Evolutionary conservation across 2,329 filamentous ascomycete genomes (phyloP).

Genomic region (Paraphoma chrysanthemicola): DNA sequence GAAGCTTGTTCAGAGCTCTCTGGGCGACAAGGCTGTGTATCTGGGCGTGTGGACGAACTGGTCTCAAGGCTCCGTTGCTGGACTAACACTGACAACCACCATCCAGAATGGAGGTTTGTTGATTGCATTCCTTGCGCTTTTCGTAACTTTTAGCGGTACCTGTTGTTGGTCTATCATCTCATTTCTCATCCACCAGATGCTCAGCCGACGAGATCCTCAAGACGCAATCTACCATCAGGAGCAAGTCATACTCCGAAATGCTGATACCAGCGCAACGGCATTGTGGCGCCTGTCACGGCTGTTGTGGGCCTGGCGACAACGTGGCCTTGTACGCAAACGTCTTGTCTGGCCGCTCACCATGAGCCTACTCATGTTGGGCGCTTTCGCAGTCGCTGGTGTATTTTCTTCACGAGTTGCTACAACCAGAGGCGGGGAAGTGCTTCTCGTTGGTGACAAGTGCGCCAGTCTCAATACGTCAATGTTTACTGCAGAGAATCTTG

Average conservation of each 20-base stretch:
- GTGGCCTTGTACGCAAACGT: neutral
- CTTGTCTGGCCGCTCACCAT: neutral
- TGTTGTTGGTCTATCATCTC: slow-evolving; percentile 33
- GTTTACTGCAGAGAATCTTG: neutral
- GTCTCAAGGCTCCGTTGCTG: slow-evolving; percentile 34
- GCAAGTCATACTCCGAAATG: slow-evolving; percentile 38
- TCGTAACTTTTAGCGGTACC: slow-evolving; percentile 30
- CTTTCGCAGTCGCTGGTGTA: slow-evolving; percentile 33
- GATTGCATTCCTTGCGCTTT: slow-evolving; percentile 41
- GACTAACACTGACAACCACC: slow-evolving; percentile 38
- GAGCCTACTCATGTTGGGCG: neutral
- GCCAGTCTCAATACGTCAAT: neutral
- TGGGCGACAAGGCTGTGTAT: slow-evolving; percentile 15
- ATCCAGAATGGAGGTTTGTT: slow-evolving; percentile 32
- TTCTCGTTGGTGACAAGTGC: slow-evolving; percentile 19
- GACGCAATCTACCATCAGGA: slow-evolving; percentile 35
- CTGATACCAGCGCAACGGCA: slow-evolving; percentile 2
- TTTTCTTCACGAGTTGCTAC: slow-evolving; percentile 41
- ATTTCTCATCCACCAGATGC: slow-evolving; percentile 28
- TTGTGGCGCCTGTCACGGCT: slow-evolving; percentile 2
- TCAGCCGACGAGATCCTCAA: slow-evolving; percentile 2
- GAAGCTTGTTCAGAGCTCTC: neutral
- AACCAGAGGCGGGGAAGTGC: slow-evolving; percentile 33
- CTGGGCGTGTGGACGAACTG: slow-evolving; percentile 45
- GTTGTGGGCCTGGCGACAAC: slow-evolving; percentile 11